phyloP scores from a whole-genome alignment of 352 stramenopile species.

The Blastocystis sp. region DNA sequence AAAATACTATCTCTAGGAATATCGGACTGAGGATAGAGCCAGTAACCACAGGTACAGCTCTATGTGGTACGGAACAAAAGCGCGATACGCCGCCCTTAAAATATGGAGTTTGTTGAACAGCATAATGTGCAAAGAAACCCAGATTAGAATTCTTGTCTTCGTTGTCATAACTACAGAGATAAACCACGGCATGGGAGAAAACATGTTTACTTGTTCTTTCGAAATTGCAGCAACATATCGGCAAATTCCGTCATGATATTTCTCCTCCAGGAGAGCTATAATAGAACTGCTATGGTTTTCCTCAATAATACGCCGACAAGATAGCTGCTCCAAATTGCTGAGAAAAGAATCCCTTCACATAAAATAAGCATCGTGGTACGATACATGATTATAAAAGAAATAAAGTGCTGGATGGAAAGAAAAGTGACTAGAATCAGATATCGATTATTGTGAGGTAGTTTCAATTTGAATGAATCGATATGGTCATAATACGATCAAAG shows the following conservation, averaged over 20 bases:
- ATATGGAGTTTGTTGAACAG: conserved; percentile 26
- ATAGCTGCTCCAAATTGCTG: not conserved
- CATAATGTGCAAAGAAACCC: conserved; percentile 53
- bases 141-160: conserved; percentile 33
- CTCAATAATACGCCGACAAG: conserved; percentile 44
- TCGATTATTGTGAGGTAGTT: too few species aligned
- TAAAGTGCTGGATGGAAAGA: too few species aligned
- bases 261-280: conserved; percentile 11
- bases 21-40: not conserved
- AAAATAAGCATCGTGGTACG: not conserved
- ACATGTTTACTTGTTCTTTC: conserved; percentile 45
- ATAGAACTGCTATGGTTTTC: conserved; percentile 7
- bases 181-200: not conserved
- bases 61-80: not conserved
- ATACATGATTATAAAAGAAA: not conserved
- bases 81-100: conserved; percentile 34
- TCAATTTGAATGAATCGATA: too few species aligned
- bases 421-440: too few species aligned
- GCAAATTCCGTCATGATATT: not conserved
- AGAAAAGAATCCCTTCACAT: conserved; percentile 18
- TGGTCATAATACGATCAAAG: too few species aligned
- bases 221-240: conserved; percentile 40
- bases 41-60: not conserved
- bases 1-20: not conserved
- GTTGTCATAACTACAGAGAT: conserved; percentile 38